Percentiles rank a stretch among this genome's conserved stretches.
phyloP scores from a whole-genome alignment of 1,284 basidiomycete genomes.

The Malassezia brasiliensis region DNA sequence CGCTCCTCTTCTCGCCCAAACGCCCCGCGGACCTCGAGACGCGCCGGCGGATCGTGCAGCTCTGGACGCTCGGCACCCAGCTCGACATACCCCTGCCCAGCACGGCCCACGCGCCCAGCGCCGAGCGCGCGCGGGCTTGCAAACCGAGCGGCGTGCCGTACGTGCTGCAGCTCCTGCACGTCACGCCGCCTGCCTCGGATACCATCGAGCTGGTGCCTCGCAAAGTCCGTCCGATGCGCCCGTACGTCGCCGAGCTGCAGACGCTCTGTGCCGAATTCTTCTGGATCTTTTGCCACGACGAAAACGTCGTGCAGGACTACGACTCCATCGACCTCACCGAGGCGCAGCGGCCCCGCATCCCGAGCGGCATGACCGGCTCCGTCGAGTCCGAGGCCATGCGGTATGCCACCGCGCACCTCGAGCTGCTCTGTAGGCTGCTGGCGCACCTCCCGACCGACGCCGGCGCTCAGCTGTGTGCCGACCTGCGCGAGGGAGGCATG shows the following conservation, averaged over 20 bases:
- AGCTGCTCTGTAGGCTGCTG: slow-evolving; percentile 27
- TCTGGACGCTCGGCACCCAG: slow-evolving; percentile 53
- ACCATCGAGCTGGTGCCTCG: slow-evolving; percentile 73
- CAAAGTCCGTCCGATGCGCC: slow-evolving; percentile 74
- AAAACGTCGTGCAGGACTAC: slow-evolving; percentile 79
- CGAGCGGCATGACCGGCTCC: slow-evolving; percentile 94
- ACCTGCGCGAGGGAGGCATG: neutral
- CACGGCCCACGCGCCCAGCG: neutral
- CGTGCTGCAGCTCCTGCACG: slow-evolving; percentile 33
- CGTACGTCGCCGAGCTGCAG: slow-evolving; percentile 75
- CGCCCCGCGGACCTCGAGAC: slow-evolving; percentile 86
- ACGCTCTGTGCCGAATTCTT: slow-evolving; percentile 92
- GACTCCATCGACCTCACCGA: slow-evolving; percentile 67
- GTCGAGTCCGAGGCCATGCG: slow-evolving; percentile 95
- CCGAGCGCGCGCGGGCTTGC: neutral
- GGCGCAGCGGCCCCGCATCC: slow-evolving; percentile 82
- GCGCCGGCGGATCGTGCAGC: slow-evolving; percentile 78
- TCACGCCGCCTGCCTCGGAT: slow-evolving; percentile 20
- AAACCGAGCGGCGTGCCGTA: slow-evolving; percentile 15
- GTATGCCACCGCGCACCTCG: slow-evolving; percentile 56
- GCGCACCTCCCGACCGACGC: slow-evolving; percentile 17
- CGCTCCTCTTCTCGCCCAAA: slow-evolving; percentile 87
- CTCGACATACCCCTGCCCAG: slow-evolving; percentile 35
- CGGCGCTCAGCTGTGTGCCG: slow-evolving; percentile 2
- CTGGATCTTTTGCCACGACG: slow-evolving; percentile 92